Conservation (phyloP, 805 yeast species). For the Candida qinlingensis region DNA sequence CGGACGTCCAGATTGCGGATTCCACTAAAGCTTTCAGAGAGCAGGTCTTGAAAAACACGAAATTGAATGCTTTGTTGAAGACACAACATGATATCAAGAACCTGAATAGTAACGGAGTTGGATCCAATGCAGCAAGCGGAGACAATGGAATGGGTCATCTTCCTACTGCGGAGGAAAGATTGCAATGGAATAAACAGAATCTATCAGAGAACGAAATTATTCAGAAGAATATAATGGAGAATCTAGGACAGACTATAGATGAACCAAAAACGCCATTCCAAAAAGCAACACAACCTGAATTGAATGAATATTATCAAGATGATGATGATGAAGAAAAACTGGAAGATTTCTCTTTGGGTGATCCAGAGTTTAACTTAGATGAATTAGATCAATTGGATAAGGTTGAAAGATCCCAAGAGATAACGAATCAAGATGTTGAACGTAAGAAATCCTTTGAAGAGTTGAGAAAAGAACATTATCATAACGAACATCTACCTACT, state of each 20-base stretch:
- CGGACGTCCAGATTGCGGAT: slow-evolving; percentile 27
- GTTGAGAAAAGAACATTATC: slow-evolving; percentile 76
- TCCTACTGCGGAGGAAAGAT: slow-evolving; percentile 30
- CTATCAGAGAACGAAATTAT: slow-evolving; percentile 54
- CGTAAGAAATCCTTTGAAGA: slow-evolving; percentile 54
- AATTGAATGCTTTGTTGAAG: slow-evolving; percentile 59
- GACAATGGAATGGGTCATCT: background rate
- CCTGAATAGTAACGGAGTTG: background rate
- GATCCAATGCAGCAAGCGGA: background rate
- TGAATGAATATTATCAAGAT: slow-evolving; percentile 75
- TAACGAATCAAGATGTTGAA: background rate
- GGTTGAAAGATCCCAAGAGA: slow-evolving; percentile 36
- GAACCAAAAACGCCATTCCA: slow-evolving; percentile 96
- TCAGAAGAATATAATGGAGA: slow-evolving; percentile 54
- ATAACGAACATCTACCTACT: slow-evolving; percentile 39
- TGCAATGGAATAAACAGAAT: slow-evolving; percentile 85
- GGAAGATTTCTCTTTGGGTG: slow-evolving; percentile 53
- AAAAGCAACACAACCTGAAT: slow-evolving; percentile 75
- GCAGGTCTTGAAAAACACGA: slow-evolving; percentile 76
- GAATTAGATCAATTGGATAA: slow-evolving; percentile 21
- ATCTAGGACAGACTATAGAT: slow-evolving; percentile 58
- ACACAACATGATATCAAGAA: slow-evolving; percentile 12
- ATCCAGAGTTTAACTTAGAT: slow-evolving; percentile 40
- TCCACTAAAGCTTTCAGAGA: slow-evolving; percentile 45
- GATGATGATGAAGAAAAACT: slow-evolving; percentile 43